Evolutionary conservation across 495 filamentous ascomycete genomes (phyloP), one percentile per base, ranked within the genome.

Genomic region (Neohortaea acidophila): DNA sequence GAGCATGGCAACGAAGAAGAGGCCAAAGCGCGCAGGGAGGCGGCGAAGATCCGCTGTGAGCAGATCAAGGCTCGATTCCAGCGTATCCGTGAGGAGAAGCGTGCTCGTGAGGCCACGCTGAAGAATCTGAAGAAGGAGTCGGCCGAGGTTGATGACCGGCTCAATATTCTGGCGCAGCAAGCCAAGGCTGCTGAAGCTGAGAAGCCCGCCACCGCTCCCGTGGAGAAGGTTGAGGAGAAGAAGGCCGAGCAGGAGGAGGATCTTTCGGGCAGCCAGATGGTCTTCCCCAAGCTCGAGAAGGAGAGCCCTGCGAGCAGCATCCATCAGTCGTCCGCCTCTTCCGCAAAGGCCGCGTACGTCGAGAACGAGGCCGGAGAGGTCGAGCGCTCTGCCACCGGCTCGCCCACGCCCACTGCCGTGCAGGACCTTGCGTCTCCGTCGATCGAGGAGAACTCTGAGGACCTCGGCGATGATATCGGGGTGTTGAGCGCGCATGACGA

Each of bases 261-360:
- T 9, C 31, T 50, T 53, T 49, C 54, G 21, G 58, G 68, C 36
- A 79, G 77, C 56, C 70, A 77, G 40, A 94, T 96, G 83, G 84
- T 96, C 51, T 96, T 97, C 73, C 91, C 91, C 43, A 87, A 79
- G 60, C 72, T 97, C 14, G 84, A 89, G 44, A 93, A 94, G 60
- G 89, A 96, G 58, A 91, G 84, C 13, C 87, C 89, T 3, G 68
- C 71, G 24, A 65, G 76, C 10, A 93, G 84, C 59, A 72, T 80
- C 26, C 76, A 91, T 49, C 70, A 79, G 54, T 67, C 66, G 30
- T 46, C 44, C 23, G 27, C 61, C 51, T 18, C 54, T 53, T 70
- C 63, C n/a, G 51, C 41, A 18, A 62, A 43, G 45, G 40, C 34
- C 41, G 43, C 41, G 48, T 37, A 47, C 43, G 56, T 54, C 34